Evolutionary conservation across 2,329 filamentous ascomycete genomes (phyloP).

Genomic region (Trichoderma afroharzianum): DNA sequence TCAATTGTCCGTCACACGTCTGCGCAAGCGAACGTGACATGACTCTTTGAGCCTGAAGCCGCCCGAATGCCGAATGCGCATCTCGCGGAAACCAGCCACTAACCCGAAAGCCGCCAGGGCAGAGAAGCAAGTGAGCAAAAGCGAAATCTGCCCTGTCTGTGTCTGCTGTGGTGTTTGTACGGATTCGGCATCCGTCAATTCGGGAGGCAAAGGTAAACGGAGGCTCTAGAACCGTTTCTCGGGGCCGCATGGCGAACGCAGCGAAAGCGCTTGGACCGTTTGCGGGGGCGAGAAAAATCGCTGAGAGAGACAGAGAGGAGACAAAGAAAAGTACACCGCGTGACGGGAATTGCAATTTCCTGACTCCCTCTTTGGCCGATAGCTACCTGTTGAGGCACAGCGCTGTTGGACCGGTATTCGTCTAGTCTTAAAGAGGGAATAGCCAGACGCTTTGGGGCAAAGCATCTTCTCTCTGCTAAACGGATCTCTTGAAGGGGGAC

Average conservation of each 20-base stretch:
- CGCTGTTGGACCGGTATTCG: not conserved
- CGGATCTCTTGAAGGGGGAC: conserved; percentile 16
- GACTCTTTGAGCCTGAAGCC: not conserved
- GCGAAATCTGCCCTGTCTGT: not conserved
- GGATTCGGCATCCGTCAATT: conserved; percentile 12
- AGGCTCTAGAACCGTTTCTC: not conserved
- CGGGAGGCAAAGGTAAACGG: conserved; percentile 3
- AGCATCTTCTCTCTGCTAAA: not conserved
- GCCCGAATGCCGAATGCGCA: not conserved
- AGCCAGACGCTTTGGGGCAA: not conserved
- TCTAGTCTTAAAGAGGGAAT: not conserved
- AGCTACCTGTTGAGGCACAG: conserved; percentile 9
- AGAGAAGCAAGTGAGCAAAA: not conserved
- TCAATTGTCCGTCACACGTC: conserved; percentile 5
- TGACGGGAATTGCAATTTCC: conserved; percentile 9
- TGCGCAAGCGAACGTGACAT: conserved; percentile 11
- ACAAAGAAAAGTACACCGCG: conserved; percentile 5
- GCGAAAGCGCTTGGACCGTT: conserved; percentile 5
- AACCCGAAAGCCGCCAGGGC: not conserved
- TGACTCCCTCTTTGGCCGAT: not conserved
- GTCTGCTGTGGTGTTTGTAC: not conserved
- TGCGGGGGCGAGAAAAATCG: conserved; percentile 2
- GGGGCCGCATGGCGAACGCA: not conserved
- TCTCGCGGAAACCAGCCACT: not conserved
- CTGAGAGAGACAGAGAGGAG: not conserved